Evolutionary conservation across 441 rosid genomes (phyloP).

Genomic region (Erysimum cheiri): DNA sequence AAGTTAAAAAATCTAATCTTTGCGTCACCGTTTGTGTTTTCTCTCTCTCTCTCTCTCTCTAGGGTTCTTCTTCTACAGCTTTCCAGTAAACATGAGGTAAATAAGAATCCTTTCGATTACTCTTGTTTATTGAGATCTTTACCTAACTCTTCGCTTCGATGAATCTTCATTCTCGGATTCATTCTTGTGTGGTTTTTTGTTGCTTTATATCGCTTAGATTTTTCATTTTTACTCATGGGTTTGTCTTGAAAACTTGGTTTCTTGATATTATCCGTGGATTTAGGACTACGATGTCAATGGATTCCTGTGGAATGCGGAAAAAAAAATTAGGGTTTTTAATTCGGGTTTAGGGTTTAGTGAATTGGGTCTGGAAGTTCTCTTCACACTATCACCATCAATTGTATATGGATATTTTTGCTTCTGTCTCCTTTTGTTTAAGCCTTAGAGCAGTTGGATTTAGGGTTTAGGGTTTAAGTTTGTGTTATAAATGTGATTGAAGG

Average conservation of each 20-base stretch:
- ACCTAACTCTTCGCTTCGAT: conserved; percentile 6
- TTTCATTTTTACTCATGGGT: conserved; percentile 6
- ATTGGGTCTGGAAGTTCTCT: neutral
- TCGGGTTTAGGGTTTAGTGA: conserved; percentile 35
- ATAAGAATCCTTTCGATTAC: neutral
- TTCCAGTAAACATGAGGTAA: conserved; percentile 43
- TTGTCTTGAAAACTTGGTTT: conserved; percentile 1
- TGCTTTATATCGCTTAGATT: conserved; percentile 12
- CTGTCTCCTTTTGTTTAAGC: neutral
- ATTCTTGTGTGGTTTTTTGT: neutral
- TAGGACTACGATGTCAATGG: conserved; percentile 14
- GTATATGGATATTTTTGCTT: neutral
- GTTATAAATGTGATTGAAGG: neutral
- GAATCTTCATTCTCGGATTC: conserved; percentile 29
- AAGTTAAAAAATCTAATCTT: conserved; percentile 35
- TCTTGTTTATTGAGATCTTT: neutral
- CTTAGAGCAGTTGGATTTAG: conserved; percentile 12
- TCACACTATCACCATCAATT: neutral
- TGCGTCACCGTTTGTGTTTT: conserved; percentile 40
- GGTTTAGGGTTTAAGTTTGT: conserved; percentile 34
- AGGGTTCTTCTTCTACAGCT: conserved; percentile 39
- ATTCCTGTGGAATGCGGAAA: neutral
- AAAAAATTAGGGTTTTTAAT: conserved; percentile 26
- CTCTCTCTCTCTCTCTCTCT: conserved; percentile 17
- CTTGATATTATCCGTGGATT: conserved; percentile 4